Conservation (phyloP, 805 yeast genomes). For the Saturnispora mendoncae region DNA sequence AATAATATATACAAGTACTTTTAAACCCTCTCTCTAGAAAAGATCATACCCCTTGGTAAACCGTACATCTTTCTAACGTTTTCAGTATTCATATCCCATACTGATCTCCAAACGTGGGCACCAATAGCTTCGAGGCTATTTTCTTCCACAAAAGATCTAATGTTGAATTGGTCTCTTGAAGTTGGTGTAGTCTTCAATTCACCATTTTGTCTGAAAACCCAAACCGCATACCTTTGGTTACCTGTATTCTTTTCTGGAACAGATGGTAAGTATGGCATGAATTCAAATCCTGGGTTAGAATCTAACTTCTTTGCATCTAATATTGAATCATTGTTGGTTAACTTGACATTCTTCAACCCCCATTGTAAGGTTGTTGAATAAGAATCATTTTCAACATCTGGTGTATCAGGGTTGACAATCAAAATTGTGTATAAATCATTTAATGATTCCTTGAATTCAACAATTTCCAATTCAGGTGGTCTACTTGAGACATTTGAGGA, state of each 20-base stretch:
- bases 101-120: conserved; percentile 85
- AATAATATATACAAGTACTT: conserved; percentile 1
- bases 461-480: conserved; percentile 71
- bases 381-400: conserved; percentile 61
- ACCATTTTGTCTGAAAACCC: conserved; percentile 75
- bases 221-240: conserved; percentile 71
- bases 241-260: conserved; percentile 84
- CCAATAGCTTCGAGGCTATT: conserved; percentile 70
- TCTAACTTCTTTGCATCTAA: conserved; percentile 38
- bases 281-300: conserved; percentile 32
- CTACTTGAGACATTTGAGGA: conserved; percentile 65
- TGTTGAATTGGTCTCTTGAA: conserved; percentile 51
- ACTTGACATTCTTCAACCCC: conserved; percentile 61
- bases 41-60: conserved; percentile 67
- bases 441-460: conserved; percentile 53
- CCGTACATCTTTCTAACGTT: conserved; percentile 65
- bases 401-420: conserved; percentile 86
- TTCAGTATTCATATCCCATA: conserved; percentile 68
- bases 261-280: conserved; percentile 66
- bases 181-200: conserved; percentile 17
- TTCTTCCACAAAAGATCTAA: conserved; percentile 54
- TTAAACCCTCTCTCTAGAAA: conserved; percentile 47
- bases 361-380: conserved; percentile 67
- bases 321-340: conserved; percentile 48
- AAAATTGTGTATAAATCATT: conserved; percentile 63